Percentiles rank a stretch among this genome's conserved stretches.
phyloP scores from a whole-genome alignment of 108 stramenopile genomes.

The Tribonema minus region DNA sequence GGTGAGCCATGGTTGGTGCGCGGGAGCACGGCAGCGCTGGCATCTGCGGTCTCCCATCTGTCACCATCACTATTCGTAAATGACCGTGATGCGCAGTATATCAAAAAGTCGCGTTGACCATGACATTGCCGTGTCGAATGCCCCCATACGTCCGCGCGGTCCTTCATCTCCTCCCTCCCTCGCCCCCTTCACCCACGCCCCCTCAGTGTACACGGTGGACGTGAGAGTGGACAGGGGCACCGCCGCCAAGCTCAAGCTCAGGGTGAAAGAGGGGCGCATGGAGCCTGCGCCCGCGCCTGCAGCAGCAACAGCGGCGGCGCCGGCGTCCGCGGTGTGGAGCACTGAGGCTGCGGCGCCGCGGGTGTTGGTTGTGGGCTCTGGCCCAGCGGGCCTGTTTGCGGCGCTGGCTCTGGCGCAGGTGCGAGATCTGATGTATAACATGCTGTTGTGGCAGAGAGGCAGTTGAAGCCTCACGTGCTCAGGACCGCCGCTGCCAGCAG shows the following conservation, averaged over 20 bases:
- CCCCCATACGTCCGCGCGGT: neutral
- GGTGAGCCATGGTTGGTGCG: neutral
- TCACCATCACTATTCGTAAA: too few species aligned
- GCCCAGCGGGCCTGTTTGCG: constrained; percentile 86
- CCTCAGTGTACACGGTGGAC: constrained; percentile 29
- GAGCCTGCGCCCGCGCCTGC: constrained; percentile 9
- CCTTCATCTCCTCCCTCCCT: neutral
- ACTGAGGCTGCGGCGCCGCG: neutral
- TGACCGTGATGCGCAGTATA: too few species aligned
- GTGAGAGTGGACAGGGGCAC: neutral
- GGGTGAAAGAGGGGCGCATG: constrained; percentile 20
- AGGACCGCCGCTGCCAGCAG: neutral
- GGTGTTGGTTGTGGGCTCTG: constrained; percentile 52
- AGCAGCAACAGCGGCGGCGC: constrained; percentile 6
- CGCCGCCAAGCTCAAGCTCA: constrained; percentile 19
- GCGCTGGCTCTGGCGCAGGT: constrained; percentile 65
- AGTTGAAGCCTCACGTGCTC: neutral
- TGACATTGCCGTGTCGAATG: neutral
- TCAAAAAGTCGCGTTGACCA: neutral
- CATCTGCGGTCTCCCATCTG: too few species aligned
- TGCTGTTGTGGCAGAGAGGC: neutral
- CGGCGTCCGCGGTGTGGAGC: neutral
- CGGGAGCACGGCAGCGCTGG: neutral
- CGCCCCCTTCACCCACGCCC: neutral
- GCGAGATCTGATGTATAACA: neutral